Evolutionary conservation across 495 filamentous ascomycete genomes (phyloP).

Genomic region (Hypoxylon intermedium): DNA sequence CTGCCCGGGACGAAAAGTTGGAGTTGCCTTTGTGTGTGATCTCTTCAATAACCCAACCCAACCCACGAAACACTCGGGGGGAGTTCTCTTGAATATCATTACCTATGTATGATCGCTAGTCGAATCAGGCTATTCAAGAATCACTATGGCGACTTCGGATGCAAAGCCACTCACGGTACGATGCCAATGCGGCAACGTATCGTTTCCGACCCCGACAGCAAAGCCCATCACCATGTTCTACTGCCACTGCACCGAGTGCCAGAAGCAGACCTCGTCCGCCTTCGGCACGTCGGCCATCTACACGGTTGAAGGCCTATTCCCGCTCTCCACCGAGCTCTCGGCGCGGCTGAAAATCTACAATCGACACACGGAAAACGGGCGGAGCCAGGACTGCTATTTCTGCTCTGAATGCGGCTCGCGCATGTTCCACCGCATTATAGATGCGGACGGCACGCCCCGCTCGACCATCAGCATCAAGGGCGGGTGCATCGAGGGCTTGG

Average conservation of each 20-base stretch:
- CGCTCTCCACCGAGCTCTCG: conserved; percentile 47
- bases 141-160: conserved; percentile 16
- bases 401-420: conserved; percentile 59
- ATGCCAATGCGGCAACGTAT: conserved; percentile 62
- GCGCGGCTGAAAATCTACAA: conserved; percentile 47
- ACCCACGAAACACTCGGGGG: too few relatives aligned
- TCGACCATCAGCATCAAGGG: conserved; percentile 57
- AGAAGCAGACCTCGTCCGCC: conserved; percentile 63
- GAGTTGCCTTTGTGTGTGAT: too few relatives aligned
- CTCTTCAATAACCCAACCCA: too few relatives aligned
- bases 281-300: conserved; percentile 63
- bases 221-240: conserved; percentile 56
- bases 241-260: conserved; percentile 69
- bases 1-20: neutral
- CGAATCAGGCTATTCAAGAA: too few relatives aligned
- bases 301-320: conserved; percentile 54
- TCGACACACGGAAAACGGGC: conserved; percentile 49
- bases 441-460: conserved; percentile 44
- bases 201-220: conserved; percentile 54
- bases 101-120: too few relatives aligned
- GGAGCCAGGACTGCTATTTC: conserved; percentile 60
- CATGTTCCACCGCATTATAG: conserved; percentile 55
- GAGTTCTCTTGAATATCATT: too few relatives aligned
- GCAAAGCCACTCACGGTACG: conserved; percentile 38
- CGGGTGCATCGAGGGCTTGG: conserved; percentile 56